Evolutionary conservation across 208 protist genomes (phyloP).

Genomic region (Naegleria lovaniensis): DNA sequence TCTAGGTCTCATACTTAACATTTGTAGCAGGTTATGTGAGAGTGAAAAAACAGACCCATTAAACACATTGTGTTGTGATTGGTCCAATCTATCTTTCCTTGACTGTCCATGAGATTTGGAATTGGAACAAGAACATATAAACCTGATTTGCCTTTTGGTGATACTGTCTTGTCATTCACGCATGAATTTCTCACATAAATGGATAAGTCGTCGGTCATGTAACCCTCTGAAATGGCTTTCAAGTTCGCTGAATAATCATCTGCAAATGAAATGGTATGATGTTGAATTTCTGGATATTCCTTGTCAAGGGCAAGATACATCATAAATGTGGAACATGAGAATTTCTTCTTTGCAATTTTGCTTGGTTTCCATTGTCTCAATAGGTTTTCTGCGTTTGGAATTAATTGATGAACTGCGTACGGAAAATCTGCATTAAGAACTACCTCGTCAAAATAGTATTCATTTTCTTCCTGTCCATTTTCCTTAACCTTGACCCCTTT

Average conservation of each 20-base stretch:
- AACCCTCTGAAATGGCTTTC: not conserved
- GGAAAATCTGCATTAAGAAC: constrained; percentile 10
- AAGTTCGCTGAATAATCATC: constrained; percentile 1
- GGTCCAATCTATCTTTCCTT: constrained; percentile 18
- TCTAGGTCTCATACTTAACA: constrained; percentile 8
- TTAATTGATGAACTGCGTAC: not conserved
- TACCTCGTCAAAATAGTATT: not conserved
- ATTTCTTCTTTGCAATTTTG: not conserved
- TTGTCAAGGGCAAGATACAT: constrained; percentile 7
- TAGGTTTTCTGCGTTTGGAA: not conserved
- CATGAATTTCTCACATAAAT: constrained; percentile 4
- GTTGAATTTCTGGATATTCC: constrained; percentile 15
- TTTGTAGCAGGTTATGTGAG: constrained; percentile 7
- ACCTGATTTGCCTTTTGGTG: not conserved
- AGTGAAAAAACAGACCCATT: not conserved
- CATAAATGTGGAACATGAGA: not conserved
- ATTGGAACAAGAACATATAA: not conserved
- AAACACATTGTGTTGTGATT: not conserved
- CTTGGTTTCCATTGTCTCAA: not conserved
- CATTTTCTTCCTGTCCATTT: not conserved
- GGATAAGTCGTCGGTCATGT: not conserved
- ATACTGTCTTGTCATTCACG: not conserved
- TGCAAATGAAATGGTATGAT: constrained; percentile 19
- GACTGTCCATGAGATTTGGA: not conserved
- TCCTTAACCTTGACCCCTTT: not conserved